These are phyloP conservation scores for Thymus quinquecostatus DNA, from an alignment of 257 asterid genomes.

Conservation along the genomic window DNA sequence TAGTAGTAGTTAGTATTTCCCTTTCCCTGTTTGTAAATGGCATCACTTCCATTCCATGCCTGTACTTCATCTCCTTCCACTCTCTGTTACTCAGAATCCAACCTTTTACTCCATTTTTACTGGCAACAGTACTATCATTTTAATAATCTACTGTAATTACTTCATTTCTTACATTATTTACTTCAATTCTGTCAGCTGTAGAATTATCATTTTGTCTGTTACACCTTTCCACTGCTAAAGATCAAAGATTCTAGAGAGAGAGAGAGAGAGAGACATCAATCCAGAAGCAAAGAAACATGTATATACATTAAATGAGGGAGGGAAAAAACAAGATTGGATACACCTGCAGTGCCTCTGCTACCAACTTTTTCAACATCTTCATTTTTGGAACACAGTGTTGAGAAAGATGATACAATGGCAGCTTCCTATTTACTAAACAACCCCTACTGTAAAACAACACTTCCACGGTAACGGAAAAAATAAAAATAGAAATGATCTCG, in stretches of 20 bases:
- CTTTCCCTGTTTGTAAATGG: too few species aligned
- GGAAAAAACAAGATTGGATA: neutral
- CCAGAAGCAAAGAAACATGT: neutral
- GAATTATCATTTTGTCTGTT: neutral
- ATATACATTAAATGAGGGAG: neutral
- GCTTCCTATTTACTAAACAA: neutral
- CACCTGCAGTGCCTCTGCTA: neutral
- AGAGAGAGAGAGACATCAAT: neutral
- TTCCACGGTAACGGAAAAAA: neutral
- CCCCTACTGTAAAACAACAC: neutral
- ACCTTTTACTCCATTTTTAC: too few species aligned
- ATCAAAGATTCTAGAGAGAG: too few species aligned
- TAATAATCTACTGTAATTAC: neutral
- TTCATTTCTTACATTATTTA: neutral
- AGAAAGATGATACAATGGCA: neutral
- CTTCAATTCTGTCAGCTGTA: neutral
- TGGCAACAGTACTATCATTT: too few species aligned
- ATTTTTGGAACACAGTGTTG: neutral
- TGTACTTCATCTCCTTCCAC: neutral
- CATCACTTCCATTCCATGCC: too few species aligned
- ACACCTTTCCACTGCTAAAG: too few species aligned
- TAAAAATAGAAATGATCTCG: conserved; percentile 11
- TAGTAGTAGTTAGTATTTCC: too few species aligned
- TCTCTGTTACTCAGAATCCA: neutral
- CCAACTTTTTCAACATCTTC: neutral